Evolutionary conservation across 2,329 filamentous ascomycete genomes (phyloP), one percentile per base, ranked within the genome.

Genomic region (Colletotrichum viniferum): DNA sequence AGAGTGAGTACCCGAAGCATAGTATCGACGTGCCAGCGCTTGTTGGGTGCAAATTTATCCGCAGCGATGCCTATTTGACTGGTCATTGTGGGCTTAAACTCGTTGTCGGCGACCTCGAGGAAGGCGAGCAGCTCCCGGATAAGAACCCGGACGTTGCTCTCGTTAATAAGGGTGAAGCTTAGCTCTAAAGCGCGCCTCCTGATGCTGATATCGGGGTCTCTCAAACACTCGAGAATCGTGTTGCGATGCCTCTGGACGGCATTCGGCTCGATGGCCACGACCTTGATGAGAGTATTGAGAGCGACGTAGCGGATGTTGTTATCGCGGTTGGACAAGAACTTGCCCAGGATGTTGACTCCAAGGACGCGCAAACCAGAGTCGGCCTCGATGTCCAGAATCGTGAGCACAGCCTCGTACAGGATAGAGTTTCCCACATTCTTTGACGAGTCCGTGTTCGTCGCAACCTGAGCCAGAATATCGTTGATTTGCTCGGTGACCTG

Each of bases 351-450:
- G 83, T 99, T 99, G 79, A 99, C 97, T 81, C 97, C 97, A 30
- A 99, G 90, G 26, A 99, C 97, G 66, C 97, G 91, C 77, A 99
- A 87, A 43, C 97, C 96, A 12, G 97, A 98, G 82, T 99, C 97
- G 26, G 97, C 97, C 85, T 99, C 97, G 69, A 99, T 98, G 79
- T 99, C 97, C 64, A 99, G 92, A 79, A 99, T 99, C 0, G 97
- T 99, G 58, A 97, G 92, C 48, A 99, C 97, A 2, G 97, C 95
- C 86, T 99, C 97, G 86, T 99, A 99, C 9, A 99, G 89, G 80
- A 99, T 99, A 1, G 97, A 96, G 83, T 99, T 99, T 77, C 97
- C 97, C 56, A 99, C 97, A 79, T 99, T 99, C 88, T 99, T 99
- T 32, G 96, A 96, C 0, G 96, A 96, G 82, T 99, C 97, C 2